Evolutionary conservation across 371 early-diverging fungal species (phyloP).

Genomic region (Nematocida ausubeli): DNA sequence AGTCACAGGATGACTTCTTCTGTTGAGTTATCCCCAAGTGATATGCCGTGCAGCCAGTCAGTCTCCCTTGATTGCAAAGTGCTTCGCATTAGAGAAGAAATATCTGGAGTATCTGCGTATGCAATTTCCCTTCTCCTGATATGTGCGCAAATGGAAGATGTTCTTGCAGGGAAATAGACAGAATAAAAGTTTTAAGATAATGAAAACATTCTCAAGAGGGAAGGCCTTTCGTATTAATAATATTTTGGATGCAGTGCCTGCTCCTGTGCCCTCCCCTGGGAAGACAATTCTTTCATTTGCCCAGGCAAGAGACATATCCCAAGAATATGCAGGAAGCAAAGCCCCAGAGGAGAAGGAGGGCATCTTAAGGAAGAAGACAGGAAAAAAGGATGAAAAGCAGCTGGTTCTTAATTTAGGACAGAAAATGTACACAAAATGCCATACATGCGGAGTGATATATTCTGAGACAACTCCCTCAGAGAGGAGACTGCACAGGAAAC

Average conservation of each 20-base stretch:
- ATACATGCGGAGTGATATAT: constrained; percentile 22
- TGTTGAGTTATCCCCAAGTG: too few species aligned
- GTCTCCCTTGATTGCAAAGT: too few species aligned
- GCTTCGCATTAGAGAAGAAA: constrained; percentile 31
- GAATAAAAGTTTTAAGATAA: constrained; percentile 1
- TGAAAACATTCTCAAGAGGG: constrained; percentile 34
- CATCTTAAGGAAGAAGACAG: not conserved
- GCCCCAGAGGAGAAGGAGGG: not conserved
- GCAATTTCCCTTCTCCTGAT: constrained; percentile 33
- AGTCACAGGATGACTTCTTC: too few species aligned
- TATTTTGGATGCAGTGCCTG: too few species aligned
- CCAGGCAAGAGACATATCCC: not conserved
- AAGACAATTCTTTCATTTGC: too few species aligned
- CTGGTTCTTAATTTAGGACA: constrained; percentile 47
- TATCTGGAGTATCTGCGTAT: constrained; percentile 43
- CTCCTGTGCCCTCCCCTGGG: too few species aligned
- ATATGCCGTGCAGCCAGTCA: too few species aligned
- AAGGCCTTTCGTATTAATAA: too few species aligned
- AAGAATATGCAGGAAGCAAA: not conserved
- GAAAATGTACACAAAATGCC: constrained; percentile 24
- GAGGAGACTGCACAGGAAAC: not conserved
- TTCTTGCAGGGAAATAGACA: not conserved
- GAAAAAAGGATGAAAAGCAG: not conserved
- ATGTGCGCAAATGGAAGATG: constrained; percentile 31
- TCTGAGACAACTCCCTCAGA: constrained; percentile 1